These are phyloP conservation scores for Pterocarpus santalinus DNA, from an alignment of 306 rosid genomes.

Conservation along the genomic window DNA sequence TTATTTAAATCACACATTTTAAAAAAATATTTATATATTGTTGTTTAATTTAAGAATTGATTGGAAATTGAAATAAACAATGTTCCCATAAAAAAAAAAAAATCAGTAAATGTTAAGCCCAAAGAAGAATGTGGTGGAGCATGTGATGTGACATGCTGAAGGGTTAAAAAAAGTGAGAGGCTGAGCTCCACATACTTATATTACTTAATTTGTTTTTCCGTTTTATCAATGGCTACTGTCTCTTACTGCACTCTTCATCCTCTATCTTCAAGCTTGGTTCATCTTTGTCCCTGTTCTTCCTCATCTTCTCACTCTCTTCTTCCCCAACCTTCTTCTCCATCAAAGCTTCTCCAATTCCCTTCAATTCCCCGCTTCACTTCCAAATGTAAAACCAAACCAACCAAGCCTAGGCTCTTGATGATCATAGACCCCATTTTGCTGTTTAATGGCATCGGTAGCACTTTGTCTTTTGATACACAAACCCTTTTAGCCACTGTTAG, in stretches of 20 bases:
- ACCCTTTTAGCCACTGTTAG: constrained; percentile 81
- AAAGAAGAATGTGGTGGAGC: background rate
- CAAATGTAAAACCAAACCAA: constrained; percentile 49
- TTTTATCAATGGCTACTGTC: constrained; percentile 75
- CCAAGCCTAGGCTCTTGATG: constrained; percentile 51
- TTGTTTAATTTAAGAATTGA: too few species aligned
- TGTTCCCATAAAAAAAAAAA: too few species aligned
- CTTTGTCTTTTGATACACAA: constrained; percentile 78
- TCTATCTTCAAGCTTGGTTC: constrained; percentile 45
- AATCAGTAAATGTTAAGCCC: too few species aligned
- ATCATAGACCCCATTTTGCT: constrained; percentile 73
- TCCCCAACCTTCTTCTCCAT: constrained; percentile 48
- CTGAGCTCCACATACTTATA: constrained; percentile 41
- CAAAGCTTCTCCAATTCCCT: constrained; percentile 51
- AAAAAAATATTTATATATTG: too few species aligned
- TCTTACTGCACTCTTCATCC: constrained; percentile 59
- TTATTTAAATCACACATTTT: too few species aligned
- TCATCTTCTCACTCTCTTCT: constrained; percentile 54
- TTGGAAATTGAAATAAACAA: too few species aligned
- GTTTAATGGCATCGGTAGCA: constrained; percentile 53
- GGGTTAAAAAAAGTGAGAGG: background rate
- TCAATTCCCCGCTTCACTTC: constrained; percentile 45
- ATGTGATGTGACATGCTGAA: background rate
- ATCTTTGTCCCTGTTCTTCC: constrained; percentile 46
- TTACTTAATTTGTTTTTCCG: background rate